Percentiles rank a stretch among this genome's conserved stretches.
Evolutionary conservation across 2,329 filamentous ascomycete species (phyloP).

Genomic region (Phaeoacremonium minimum): DNA sequence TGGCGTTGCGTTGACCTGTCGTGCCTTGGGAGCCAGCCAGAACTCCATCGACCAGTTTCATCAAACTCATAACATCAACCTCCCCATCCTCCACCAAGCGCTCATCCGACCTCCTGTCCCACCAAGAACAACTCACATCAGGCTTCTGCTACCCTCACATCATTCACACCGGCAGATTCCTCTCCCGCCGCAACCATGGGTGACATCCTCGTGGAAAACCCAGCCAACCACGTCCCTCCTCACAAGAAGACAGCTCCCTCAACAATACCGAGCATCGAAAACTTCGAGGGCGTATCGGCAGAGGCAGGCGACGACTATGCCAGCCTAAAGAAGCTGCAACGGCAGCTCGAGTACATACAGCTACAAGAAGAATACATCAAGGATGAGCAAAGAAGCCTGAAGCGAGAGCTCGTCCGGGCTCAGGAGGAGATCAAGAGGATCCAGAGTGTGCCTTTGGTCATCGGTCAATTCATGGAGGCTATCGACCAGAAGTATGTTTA

Average conservation of each 20-base stretch:
- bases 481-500: constrained; percentile 95
- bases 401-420: constrained; percentile 92
- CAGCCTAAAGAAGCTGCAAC: constrained; percentile 91
- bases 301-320: constrained; percentile 92
- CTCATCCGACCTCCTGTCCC: background rate
- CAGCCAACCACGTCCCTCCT: constrained; percentile 67
- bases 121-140: background rate
- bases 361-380: constrained; percentile 99
- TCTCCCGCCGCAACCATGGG: constrained; percentile 60
- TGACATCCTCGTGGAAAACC: constrained; percentile 81
- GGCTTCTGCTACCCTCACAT: background rate
- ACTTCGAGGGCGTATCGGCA: constrained; percentile 75
- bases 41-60: background rate
- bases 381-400: constrained; percentile 97
- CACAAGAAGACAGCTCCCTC: constrained; percentile 78
- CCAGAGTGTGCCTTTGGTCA: constrained; percentile 95
- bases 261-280: constrained; percentile 84
- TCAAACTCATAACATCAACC: background rate
- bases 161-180: background rate
- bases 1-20: background rate
- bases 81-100: background rate
- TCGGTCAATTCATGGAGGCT: constrained; percentile 99
- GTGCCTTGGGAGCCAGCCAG: too few species aligned
- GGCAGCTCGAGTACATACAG: constrained; percentile 97
- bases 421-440: constrained; percentile 99